Conservation (phyloP, 176 grass and related monocot genomes). For the Canna indica region DNA sequence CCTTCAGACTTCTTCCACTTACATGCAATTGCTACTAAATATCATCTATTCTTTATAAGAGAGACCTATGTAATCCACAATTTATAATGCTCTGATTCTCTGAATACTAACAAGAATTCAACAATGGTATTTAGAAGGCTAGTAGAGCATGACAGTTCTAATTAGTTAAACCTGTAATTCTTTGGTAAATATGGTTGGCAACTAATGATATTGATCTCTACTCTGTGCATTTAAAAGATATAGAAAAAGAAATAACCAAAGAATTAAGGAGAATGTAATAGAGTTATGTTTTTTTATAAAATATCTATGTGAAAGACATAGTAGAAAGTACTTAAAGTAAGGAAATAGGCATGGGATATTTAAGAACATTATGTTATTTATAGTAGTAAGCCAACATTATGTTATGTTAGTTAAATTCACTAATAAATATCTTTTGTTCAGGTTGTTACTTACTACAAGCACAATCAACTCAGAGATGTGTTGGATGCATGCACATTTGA, state of each 20-base stretch:
- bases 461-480: constrained; percentile 57
- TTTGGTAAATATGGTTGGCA: background rate
- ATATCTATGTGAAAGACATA: background rate
- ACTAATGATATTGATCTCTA: background rate
- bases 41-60: background rate
- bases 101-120: background rate
- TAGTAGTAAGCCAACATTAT: too few species aligned
- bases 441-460: constrained; percentile 77
- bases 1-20: background rate
- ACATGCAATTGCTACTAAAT: background rate
- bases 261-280: background rate
- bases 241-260: background rate
- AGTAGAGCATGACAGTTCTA: background rate
- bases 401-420: background rate
- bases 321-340: too few species aligned
- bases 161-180: too few species aligned
- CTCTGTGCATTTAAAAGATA: background rate
- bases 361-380: too few species aligned
- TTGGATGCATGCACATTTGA: constrained; percentile 84
- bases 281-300: background rate
- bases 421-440: constrained; percentile 4
- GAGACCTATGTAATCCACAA: background rate
- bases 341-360: too few species aligned
- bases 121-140: background rate
- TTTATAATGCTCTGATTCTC: background rate